Evolutionary conservation across 2,329 filamentous ascomycete genomes (phyloP), one percentile per base, ranked within the genome.

Genomic region (Talaromyces sp.): DNA sequence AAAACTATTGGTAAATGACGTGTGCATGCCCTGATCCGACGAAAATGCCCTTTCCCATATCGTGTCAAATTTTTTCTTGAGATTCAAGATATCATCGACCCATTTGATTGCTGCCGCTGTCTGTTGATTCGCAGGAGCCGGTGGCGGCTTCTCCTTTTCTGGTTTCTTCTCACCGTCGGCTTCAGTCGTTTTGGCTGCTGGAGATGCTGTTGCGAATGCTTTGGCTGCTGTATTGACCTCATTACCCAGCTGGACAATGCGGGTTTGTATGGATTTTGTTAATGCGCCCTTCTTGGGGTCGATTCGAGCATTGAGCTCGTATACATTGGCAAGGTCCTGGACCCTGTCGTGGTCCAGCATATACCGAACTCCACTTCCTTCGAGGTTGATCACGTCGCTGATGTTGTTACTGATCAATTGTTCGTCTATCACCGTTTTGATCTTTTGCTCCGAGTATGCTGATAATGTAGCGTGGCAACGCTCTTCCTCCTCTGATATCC

Each of bases 281-380:
- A 97, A 79, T 9, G 88, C 85, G 0, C 77, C 72, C 72, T 93
- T 96, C 63, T 88, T 87, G 0, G 80, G 75, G 69, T 98, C 92
- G 0, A 97, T 89, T 37, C 91, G 84, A 9, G 84, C 80, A 61
- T 96, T 89, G 2, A 98, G 83, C 18, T 87, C 83, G 74, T 95
- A 98, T 3, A 98, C 81, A 57, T 92, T 87, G n/a, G 83, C 81
- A 9, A 99, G 80, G 69, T 96, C 92, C 3, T 89, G 86, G 37
- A 89, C 70, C 66, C 89, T 86, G 75, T 97, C 90, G 69, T 96
- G 93, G 74, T 96, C 91, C 57, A 98, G 87, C 93, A 99, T 98
- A 72, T 87, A 87, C 66, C 85, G 87, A 46, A 97, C 83, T 0
- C 95, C 95, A 65, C 89, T 96, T 5, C 85, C 85, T 69, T 97